Percentiles rank a stretch among this genome's conserved stretches.
phyloP scores from a whole-genome alignment of 2,329 filamentous ascomycete species.

The Pyricularia sp. region DNA sequence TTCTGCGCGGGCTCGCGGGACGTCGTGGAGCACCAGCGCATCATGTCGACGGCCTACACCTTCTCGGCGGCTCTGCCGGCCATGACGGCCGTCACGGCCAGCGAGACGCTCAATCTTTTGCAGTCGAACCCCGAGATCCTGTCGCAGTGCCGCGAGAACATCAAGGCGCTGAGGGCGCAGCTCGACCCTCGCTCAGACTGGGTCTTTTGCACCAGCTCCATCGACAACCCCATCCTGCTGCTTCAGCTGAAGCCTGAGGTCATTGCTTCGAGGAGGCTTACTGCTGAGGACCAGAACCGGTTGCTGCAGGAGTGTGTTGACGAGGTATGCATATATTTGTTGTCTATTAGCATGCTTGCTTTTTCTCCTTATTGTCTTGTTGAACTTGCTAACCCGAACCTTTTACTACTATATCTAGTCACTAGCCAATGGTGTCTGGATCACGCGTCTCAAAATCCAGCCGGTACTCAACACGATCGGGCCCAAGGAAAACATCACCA shows the following conservation, averaged over 20 bases:
- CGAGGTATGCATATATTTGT: conserved; percentile 54
- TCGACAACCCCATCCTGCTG: conserved; percentile 82
- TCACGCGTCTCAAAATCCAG: conserved; percentile 76
- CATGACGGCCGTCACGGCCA: conserved; percentile 89
- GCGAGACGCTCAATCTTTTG: conserved; percentile 77
- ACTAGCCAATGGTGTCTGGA: conserved; percentile 78
- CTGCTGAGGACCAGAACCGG: conserved; percentile 68
- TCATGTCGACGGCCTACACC: conserved; percentile 85
- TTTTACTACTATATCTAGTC: conserved; percentile 36
- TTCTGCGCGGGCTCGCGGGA: conserved; percentile 91
- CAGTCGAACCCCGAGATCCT: conserved; percentile 82
- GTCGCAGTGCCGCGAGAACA: conserved; percentile 72
- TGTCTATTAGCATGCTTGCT: not conserved
- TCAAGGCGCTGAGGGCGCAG: conserved; percentile 74
- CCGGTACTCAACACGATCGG: conserved; percentile 55
- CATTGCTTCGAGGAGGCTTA: conserved; percentile 59
- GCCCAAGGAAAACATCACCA: conserved; percentile 60
- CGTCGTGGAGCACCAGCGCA: conserved; percentile 92
- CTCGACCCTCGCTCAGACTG: conserved; percentile 91
- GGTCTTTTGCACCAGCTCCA: conserved; percentile 70
- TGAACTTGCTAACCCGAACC: not conserved
- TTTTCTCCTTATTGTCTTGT: not conserved
- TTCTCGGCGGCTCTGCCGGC: conserved; percentile 93
- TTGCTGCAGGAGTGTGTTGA: conserved; percentile 89
- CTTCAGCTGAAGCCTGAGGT: conserved; percentile 78